These are phyloP conservation scores for Cladosporium sp. DNA, from an alignment of 2,329 filamentous ascomycete genomes.

Conservation along the genomic window DNA sequence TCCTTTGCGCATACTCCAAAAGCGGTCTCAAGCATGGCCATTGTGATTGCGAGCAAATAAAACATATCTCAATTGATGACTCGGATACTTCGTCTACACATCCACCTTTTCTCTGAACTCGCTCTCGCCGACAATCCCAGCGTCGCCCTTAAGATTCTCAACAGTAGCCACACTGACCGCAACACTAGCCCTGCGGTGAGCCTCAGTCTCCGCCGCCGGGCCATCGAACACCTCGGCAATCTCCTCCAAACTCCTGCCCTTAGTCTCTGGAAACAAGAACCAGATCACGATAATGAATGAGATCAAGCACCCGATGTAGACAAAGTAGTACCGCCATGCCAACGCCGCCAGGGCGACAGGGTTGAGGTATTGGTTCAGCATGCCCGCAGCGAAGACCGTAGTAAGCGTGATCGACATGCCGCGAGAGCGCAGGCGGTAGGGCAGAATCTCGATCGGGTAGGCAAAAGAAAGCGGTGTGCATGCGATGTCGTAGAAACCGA, in stretches of 20 bases:
- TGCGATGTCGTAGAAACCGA: constrained; percentile 39
- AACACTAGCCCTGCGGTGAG: constrained; percentile 1
- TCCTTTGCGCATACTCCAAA: no score
- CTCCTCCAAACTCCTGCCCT: constrained; percentile 22
- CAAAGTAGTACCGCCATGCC: constrained; percentile 29
- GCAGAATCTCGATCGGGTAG: constrained; percentile 34
- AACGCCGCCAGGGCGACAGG: constrained; percentile 27
- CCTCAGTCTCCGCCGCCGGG: constrained; percentile 10
- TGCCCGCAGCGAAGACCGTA: constrained; percentile 17
- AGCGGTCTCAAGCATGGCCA: no score
- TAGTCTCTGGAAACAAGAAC: constrained; percentile 47
- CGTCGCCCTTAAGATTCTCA: not conserved
- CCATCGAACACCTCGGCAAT: constrained; percentile 19
- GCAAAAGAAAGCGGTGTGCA: constrained; percentile 31
- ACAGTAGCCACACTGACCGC: not conserved
- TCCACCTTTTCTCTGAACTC: constrained; percentile 7
- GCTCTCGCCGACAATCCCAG: not conserved
- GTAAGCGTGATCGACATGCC: constrained; percentile 23
- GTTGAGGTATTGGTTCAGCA: constrained; percentile 35
- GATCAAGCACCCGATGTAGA: constrained; percentile 31
- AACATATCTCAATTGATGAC: no score
- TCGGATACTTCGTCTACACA: not conserved
- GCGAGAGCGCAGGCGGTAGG: constrained; percentile 26
- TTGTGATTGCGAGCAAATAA: no score
- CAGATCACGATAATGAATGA: constrained; percentile 42